phyloP scores from a whole-genome alignment of 192 early-diverging fungal species.

The Coemansia sp. region DNA sequence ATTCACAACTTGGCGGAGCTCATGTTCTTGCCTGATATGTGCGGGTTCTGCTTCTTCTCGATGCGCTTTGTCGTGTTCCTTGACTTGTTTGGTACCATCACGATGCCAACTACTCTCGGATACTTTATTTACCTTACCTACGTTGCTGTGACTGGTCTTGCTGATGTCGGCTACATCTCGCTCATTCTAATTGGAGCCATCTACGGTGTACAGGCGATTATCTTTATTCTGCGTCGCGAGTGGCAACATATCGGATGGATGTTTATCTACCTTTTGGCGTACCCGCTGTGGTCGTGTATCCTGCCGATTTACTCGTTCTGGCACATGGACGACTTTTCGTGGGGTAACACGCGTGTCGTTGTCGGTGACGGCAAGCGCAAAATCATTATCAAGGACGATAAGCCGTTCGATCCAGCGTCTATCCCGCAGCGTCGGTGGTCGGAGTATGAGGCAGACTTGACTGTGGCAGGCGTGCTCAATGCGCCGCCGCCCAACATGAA shows the following conservation, averaged over 20 bases:
- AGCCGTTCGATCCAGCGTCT: too few species aligned
- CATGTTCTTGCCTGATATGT: slow-evolving; percentile 82
- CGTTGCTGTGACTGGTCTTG: slow-evolving; percentile 60
- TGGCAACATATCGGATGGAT: slow-evolving; percentile 84
- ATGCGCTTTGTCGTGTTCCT: slow-evolving; percentile 97
- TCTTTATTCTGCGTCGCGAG: slow-evolving; percentile 76
- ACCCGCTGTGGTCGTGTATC: too few species aligned
- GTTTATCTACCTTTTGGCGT: slow-evolving; percentile 65
- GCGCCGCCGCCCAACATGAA: slow-evolving; percentile 54
- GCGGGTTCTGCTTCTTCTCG: slow-evolving; percentile 96
- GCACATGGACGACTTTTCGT: too few species aligned
- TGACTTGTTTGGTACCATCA: slow-evolving; percentile 87
- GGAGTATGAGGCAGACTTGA: slow-evolving; percentile 81
- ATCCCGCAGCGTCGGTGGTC: slow-evolving; percentile 66
- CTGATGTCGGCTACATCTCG: slow-evolving; percentile 51
- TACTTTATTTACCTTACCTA: slow-evolving; percentile 83
- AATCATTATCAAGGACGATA: too few species aligned
- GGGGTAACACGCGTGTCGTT: too few species aligned
- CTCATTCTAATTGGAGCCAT: slow-evolving; percentile 78
- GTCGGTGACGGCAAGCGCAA: too few species aligned
- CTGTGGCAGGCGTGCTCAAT: slow-evolving; percentile 48
- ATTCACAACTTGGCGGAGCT: slow-evolving; percentile 59
- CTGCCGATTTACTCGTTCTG: too few species aligned
- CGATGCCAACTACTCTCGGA: slow-evolving; percentile 79
- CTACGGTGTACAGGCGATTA: slow-evolving; percentile 88